These are phyloP conservation scores for Xerocomellus amylosporus DNA, from an alignment of 768 basidiomycete genomes.

Conservation along the genomic window DNA sequence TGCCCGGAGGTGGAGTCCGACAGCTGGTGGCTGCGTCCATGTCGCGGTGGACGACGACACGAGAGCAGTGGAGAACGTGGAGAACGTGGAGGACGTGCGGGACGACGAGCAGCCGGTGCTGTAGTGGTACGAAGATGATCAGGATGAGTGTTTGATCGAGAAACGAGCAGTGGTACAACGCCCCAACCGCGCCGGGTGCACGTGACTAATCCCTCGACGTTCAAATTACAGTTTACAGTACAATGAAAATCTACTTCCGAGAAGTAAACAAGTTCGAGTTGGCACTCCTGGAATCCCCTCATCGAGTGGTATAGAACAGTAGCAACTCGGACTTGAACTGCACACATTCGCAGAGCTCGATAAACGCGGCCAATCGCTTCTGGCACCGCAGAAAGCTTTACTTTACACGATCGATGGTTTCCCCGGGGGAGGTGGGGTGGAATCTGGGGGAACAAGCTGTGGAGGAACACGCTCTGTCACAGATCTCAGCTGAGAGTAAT, in stretches of 20 bases:
- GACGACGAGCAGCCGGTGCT: background rate
- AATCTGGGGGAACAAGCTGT: constrained; percentile 14
- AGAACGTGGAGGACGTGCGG: background rate
- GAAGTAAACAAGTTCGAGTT: background rate
- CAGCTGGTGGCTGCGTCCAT: constrained; percentile 26
- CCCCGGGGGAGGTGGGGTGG: constrained; percentile 10
- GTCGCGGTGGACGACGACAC: background rate
- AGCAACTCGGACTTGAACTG: background rate
- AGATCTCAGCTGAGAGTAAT: constrained; percentile 14
- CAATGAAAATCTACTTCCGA: constrained; percentile 7
- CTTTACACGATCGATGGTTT: constrained; percentile 15
- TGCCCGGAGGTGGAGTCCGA: constrained; percentile 28
- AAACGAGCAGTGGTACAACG: constrained; percentile 11
- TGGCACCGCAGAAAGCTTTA: background rate
- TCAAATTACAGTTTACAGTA: constrained; percentile 3
- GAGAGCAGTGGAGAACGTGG: background rate
- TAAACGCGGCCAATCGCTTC: background rate
- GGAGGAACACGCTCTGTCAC: constrained; percentile 10
- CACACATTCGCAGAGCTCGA: background rate
- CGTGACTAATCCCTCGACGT: constrained; percentile 23
- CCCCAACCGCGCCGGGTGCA: constrained; percentile 30
- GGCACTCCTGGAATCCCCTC: background rate
- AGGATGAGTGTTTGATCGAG: constrained; percentile 18
- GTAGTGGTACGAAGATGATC: background rate
- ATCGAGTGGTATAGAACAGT: background rate